These are phyloP conservation scores for Penstemon davidsonii DNA, from an alignment of 257 asterid genomes.

Conservation along the genomic window DNA sequence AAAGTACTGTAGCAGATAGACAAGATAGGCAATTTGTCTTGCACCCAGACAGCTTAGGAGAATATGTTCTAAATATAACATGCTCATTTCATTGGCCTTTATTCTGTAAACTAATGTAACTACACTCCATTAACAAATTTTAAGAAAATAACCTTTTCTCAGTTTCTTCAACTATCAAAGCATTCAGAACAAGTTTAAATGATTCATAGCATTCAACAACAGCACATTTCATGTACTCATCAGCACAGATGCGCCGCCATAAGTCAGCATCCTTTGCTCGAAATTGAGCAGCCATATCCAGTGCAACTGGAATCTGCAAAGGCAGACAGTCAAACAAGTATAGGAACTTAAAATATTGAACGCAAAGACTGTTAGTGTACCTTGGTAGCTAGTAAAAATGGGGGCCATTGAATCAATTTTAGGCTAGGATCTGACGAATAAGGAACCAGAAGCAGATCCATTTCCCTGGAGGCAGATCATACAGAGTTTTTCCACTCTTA, in stretches of 20 bases:
- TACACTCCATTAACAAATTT: constrained; percentile 9
- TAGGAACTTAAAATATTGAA: constrained; percentile 9
- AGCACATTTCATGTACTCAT: constrained; percentile 92
- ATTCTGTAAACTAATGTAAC: constrained; percentile 23
- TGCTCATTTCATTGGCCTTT: constrained; percentile 9
- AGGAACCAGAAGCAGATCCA: constrained; percentile 97
- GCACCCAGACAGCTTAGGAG: constrained; percentile 2
- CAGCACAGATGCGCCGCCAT: constrained; percentile 88
- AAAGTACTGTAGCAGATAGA: background rate
- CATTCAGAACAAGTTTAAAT: constrained; percentile 73
- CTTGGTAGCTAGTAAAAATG: constrained; percentile 97
- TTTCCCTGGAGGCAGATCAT: constrained; percentile 71
- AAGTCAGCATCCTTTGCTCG: constrained; percentile 87
- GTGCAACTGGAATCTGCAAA: constrained; percentile 88
- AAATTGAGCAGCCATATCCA: constrained; percentile 96
- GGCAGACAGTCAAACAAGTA: constrained; percentile 29
- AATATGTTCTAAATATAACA: constrained; percentile 6
- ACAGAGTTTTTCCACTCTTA: constrained; percentile 30
- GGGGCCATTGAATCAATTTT: constrained; percentile 94
- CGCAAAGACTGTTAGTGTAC: constrained; percentile 38
- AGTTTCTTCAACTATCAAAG: constrained; percentile 76
- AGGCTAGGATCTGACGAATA: constrained; percentile 88
- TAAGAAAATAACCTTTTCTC: constrained; percentile 74
- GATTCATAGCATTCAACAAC: constrained; percentile 92
- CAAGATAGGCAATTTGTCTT: background rate